Base-by-base conservation (phyloP, 2,329 filamentous ascomycete genomes). In the Triangularia verruculosa region DNA sequence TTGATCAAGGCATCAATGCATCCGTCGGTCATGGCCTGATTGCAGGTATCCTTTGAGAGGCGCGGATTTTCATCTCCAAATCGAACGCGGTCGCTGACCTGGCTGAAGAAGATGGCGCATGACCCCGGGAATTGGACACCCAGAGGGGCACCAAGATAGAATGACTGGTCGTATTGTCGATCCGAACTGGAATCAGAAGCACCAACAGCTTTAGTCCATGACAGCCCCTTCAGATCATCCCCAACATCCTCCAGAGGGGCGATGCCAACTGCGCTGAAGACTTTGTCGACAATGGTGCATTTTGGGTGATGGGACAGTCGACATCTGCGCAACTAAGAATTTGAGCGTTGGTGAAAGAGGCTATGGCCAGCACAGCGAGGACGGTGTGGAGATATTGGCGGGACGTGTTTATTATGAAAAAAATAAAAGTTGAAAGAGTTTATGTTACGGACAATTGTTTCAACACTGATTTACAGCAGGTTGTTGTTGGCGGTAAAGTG, bases 291-390 rank as follows among this genome's bases (percentile, higher is more conserved):
- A 9, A 65, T 53, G 17, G 43, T 63, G 57, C 64, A 65, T 9
- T 25, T 59, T 24, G 1, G 3, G 22, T 25, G 34, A 63, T 55
- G 22, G 64, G 64, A 43, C 64, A 65, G 9, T 56, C 64, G 1
- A 65, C 57, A 27, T 65, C 61, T 4, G 60, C 64, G 39, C 64
- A 65, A 57, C 61, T 63, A 13, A 63, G 61, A 13, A 65, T 65
- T 6, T 61, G 20, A 6, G 60, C 60, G 5, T 3, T 13, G 24
- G 22, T 53, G 9, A 17, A 30, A 39, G 39, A 25, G 3, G 17
- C 47, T 59, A 34, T 57, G 24, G 32, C 51, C 51, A 64, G 52
- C 53, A 56, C 24, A 30, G 63, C 56, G 7, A 34, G 54, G 9
- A 64, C 9, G 25, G 52, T 12, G 32, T 39, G 8, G 13, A 39